Evolutionary conservation across 2,329 filamentous ascomycete species (phyloP), one percentile per base, ranked within the genome.

Genomic region (Cryphonectria radicalis): DNA sequence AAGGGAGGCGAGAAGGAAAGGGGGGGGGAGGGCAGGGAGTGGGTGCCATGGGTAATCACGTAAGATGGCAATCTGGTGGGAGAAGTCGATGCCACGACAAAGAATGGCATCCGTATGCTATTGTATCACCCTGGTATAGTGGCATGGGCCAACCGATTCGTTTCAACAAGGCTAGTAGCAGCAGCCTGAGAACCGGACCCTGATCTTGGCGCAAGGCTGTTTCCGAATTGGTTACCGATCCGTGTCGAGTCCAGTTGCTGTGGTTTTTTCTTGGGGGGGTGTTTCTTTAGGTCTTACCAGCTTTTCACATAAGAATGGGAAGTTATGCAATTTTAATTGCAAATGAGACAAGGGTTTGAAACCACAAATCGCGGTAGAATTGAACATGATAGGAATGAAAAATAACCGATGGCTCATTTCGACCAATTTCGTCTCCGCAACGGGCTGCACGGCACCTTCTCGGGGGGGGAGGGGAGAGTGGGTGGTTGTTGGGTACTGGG

Each of bases 271-370:
- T 32, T 32, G 32, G 28, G 28, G 1, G 28, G 28, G 32, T 32
- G 32, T 32, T 32, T 4, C 32, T 8, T 28, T 11, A 1, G 53
- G 25, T 42, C 17, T 32, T 3, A 3, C 32, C 0, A 4, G 35
- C 28, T 40, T 25, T 28, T 28, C 55, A 40, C 35, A 62, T 62
- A 43, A 32, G 19, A 13, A 4, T 53, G 3, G 6, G 11, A 32
- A 43, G 59, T 62, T 40, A 62, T 40, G 59, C 35, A 37, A 42
- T 67, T 37, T 67, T 28, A 50, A 57, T 35, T 17, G 25, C 37
- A 67, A 67, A 43, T 43, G 53, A 59, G 65, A 46, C 50, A 59
- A 53, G 65, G 65, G 35, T 17, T n/a, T 67, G 65, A 67, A 40
- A 67, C 50, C 32, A 67, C 19, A 50, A 50, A 35, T 57, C 53